Evolutionary conservation across 208 protist genomes (phyloP).

Genomic region (Acanthamoeba lenticulata): DNA sequence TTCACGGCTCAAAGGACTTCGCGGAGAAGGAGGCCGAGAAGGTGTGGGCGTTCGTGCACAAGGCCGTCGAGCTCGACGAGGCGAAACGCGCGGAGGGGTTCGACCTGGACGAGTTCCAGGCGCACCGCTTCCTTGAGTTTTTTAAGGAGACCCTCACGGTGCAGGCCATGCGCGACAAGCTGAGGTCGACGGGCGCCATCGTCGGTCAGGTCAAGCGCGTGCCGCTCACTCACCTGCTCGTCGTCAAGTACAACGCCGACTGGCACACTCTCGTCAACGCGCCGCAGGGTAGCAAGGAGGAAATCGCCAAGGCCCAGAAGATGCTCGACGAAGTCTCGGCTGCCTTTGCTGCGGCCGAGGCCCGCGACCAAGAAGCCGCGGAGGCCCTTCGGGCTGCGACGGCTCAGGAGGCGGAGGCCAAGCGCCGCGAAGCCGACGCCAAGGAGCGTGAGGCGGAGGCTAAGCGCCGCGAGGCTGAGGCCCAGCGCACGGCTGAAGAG

Average conservation of each 20-base stretch:
- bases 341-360: conserved; percentile 28
- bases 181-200: conserved; percentile 38
- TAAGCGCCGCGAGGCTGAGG: conserved; percentile 20
- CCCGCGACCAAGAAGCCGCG: background rate
- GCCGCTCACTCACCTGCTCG: conserved; percentile 28
- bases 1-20: background rate
- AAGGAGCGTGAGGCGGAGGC: conserved; percentile 43
- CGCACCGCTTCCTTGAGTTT: conserved; percentile 73
- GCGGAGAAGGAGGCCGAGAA: conserved; percentile 60
- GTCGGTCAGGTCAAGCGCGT: background rate
- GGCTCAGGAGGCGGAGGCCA: conserved; percentile 42
- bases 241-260: conserved; percentile 55
- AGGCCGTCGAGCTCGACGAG: conserved; percentile 23
- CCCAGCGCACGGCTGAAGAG: background rate
- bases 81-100: conserved; percentile 41
- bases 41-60: conserved; percentile 69
- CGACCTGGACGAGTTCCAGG: conserved; percentile 71
- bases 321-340: conserved; percentile 51
- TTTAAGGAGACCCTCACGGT: conserved; percentile 74
- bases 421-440: conserved; percentile 43
- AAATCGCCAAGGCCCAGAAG: conserved; percentile 33
- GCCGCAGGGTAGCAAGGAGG: conserved; percentile 41
- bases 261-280: conserved; percentile 64
- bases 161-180: conserved; percentile 67
- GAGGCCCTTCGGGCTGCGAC: conserved; percentile 22